Evolutionary conservation across 768 basidiomycete genomes (phyloP).

Genomic region (Mycena venus): DNA sequence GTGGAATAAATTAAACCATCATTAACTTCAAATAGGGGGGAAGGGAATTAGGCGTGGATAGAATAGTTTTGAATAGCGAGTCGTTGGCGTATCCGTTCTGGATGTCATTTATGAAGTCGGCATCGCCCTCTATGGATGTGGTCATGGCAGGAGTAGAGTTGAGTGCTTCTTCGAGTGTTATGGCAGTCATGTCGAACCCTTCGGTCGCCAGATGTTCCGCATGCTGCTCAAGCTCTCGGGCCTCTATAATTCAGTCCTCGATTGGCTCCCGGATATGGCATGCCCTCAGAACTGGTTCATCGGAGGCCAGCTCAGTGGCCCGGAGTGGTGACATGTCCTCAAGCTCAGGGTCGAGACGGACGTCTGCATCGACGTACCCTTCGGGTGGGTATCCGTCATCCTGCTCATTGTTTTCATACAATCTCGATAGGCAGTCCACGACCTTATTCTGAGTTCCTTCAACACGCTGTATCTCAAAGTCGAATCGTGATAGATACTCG

Average conservation of each 20-base stretch:
- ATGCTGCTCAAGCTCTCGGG: neutral
- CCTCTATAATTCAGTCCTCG: neutral
- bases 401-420: neutral
- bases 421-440: neutral
- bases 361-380: neutral
- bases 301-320: neutral
- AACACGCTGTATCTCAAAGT: neutral
- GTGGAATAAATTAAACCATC: no score
- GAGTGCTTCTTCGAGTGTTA: neutral
- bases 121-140: neutral
- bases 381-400: neutral
- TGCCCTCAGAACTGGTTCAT: neutral
- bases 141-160: neutral
- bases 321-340: neutral
- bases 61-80: no score
- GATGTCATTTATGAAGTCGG: neutral
- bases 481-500: conserved; percentile 33
- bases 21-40: no score
- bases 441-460: neutral
- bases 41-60: no score
- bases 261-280: neutral
- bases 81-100: neutral
- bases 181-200: neutral
- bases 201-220: neutral
- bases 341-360: neutral